Evolutionary conservation across 129 eudicot species (phyloP), one percentile per base, ranked within the genome.

Genomic region (Tagetes patula): DNA sequence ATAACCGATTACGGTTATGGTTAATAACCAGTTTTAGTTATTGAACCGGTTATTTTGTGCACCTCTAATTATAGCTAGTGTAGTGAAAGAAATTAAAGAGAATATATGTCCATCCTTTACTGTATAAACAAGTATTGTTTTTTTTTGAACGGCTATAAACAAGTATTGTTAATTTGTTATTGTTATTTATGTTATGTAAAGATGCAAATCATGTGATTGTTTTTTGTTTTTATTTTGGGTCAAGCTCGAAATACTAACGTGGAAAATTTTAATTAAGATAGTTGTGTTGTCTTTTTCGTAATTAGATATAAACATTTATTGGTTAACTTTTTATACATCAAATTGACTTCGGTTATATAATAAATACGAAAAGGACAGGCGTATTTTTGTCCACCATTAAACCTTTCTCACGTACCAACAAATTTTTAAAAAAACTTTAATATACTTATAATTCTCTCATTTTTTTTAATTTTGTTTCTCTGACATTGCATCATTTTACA

Each of bases 211-310:
- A 20, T 20, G 27, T 20, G 27, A 20, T 20, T 20, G 27, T 20
- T 20, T 20, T 20, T 20, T 20, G 27, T 20, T 20, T 20, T 20
- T 20, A 20, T 50, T 54, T 54, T 53, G 7, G 31, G 27, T 53
- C 32, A 20, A 20, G 33, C 60, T 53, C 34, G 8, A 53, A 53
- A 53, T 53, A 53, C 33, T 53, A 53, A 14, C n/a, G 40, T 34
- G 31, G 40, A 33, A 58, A 58, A 58, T 8, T 55, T 7, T 8
- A 59, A 59, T 33, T 59, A 59, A 9, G n/a, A 42, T 71, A 58
- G 82, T 71, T 78, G 77, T 41, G 27, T 71, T 63, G 82, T 78
- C 82, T 53, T 71, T 48, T 71, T 78, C 82, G 8, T 50, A 9
- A 75, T 53, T 48, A 47, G 6, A 20, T 20, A 31, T 4, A 20